Evolutionary conservation across 495 filamentous ascomycete species (phyloP).

Genomic region (Neurospora tetrasperma): DNA sequence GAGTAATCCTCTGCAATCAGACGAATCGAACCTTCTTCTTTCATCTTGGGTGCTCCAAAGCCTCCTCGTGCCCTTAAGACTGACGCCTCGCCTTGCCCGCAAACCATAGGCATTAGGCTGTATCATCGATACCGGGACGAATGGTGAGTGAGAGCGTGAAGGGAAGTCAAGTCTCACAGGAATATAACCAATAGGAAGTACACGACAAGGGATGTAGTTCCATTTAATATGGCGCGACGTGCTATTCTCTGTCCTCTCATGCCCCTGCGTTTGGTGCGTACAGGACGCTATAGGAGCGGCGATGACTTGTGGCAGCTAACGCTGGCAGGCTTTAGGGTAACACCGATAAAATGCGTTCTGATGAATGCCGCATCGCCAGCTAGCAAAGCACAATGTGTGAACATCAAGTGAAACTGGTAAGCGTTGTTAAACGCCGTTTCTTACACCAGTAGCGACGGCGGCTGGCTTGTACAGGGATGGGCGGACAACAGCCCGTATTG

Average conservation of each 20-base stretch:
- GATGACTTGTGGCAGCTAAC: constrained; percentile 2
- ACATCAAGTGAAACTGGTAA: neutral
- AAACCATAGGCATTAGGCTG: constrained; percentile 19
- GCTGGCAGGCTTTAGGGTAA: neutral
- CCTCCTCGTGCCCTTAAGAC: constrained; percentile 15
- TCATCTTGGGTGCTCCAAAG: constrained; percentile 5
- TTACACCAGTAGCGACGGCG: neutral
- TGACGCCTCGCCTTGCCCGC: constrained; percentile 13
- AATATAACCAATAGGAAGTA: constrained; percentile 25
- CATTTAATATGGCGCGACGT: constrained; percentile 26
- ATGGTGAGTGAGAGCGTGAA: constrained; percentile 20
- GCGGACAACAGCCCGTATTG: neutral
- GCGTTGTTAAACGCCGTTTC: neutral
- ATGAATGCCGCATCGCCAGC: neutral
- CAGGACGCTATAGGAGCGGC: constrained; percentile 1
- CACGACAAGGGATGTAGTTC: constrained; percentile 25
- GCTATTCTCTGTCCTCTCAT: neutral
- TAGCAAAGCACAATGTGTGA: neutral
- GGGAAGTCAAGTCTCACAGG: constrained; percentile 22
- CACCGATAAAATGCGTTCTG: neutral
- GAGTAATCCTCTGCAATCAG: neutral
- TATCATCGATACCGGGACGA: constrained; percentile 22
- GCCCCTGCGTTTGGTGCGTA: neutral
- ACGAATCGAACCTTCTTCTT: neutral
- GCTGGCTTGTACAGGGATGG: neutral